Base-by-base conservation (phyloP, 163 green algal genomes). In the Chlamydomonas reinhardtii region DNA sequence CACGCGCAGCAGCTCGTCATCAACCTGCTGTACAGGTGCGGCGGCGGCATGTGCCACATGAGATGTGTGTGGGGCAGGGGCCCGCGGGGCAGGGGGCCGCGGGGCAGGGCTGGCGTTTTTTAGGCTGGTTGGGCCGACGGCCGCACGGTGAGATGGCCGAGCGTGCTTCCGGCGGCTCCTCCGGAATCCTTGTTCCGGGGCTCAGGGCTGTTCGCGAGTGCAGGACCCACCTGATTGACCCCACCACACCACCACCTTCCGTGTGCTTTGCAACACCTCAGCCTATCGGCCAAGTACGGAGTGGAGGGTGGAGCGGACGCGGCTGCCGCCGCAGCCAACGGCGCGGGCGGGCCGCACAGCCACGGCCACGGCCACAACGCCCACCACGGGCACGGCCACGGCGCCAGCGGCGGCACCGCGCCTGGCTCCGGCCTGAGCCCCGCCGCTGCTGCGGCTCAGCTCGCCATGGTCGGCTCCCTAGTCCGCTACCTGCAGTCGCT, bases 11-110 rank as follows among this genome's bases (percentile, higher is more conserved):
- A 95, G 73, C 92, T 98, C 78, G 84, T 98, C 12, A 65, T 96
- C 35, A 96, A 98, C 90, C 83, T 97, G 29, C 85, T 98, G 6
- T 94, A 97, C 76, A 90, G 56, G 88, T 90, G 74, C 39, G 76
- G 20, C 6, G 43, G 25, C 20, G 70, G 35, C 2, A 22, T 22
- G 2, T 16, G 31, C 11, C 48, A 31, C 5, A n/a, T 31, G 68
- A 72, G 66, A 3, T 68, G 22, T 35, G 48, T 59, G 39, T 52
- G 52, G 78, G 2, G 89, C 54, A 16, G 61, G 61, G 61, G 4
- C 22, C 4, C 4, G 64, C 3, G 64, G 32, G 37, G 37, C 8
- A 9, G 65, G 32, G 70, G 56, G 43, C 56, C 56, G 6, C 56
- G 56, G 56, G 56, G 8, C 56, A 15, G 56, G 17, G 2, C 56